These are phyloP conservation scores for Paramecium biaurelia DNA, from an alignment of 73 alveolate genomes.

Conservation along the genomic window DNA sequence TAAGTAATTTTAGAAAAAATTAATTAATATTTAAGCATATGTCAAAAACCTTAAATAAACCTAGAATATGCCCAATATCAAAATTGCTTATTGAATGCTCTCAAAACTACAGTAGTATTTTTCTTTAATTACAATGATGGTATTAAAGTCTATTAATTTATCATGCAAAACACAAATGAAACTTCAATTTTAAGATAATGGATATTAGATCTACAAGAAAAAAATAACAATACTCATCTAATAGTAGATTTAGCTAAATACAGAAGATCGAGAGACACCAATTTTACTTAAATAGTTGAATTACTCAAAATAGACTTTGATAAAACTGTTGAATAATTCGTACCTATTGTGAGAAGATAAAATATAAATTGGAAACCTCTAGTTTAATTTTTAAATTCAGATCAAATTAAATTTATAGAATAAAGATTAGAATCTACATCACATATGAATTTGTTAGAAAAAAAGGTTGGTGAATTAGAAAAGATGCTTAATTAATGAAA, in stretches of 20 bases:
- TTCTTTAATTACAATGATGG: slow-evolving; percentile 2
- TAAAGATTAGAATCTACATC: neutral
- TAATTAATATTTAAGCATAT: neutral
- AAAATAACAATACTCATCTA: neutral
- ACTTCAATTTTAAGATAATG: neutral
- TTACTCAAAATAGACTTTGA: neutral
- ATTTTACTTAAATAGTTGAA: neutral
- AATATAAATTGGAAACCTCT: neutral
- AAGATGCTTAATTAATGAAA: neutral
- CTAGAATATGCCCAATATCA: neutral
- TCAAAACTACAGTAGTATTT: neutral
- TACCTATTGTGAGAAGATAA: neutral
- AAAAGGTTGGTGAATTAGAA: neutral
- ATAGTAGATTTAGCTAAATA: neutral
- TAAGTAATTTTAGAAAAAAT: neutral
- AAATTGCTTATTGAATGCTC: neutral
- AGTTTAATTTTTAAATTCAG: neutral
- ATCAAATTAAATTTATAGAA: neutral
- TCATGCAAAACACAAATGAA: neutral
- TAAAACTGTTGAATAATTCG: neutral
- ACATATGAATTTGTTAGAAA: neutral
- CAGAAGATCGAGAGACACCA: neutral
- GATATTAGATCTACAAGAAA: neutral
- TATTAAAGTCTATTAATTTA: neutral
- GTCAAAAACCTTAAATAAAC: neutral